Evolutionary conservation across 371 early-diverging fungal genomes (phyloP).

Genomic region (Syncephalastrum monosporum): DNA sequence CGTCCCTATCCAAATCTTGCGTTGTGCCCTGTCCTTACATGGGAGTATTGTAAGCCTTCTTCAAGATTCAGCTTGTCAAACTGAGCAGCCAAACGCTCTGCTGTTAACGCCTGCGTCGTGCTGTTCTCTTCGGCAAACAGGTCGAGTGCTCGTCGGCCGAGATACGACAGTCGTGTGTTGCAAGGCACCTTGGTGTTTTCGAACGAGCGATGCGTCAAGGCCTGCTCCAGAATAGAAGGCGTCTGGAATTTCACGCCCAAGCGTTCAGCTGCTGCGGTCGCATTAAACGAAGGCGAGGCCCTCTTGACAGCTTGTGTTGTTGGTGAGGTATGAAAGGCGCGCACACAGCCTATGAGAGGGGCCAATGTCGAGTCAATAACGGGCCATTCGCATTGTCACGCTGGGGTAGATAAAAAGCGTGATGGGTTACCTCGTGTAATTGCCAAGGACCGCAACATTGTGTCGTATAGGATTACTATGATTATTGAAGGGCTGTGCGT

Average conservation of each 20-base stretch:
- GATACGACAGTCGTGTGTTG: slow-evolving; percentile 65
- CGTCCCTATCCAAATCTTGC: no score
- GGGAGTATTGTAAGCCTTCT: slow-evolving; percentile 29
- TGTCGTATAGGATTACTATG: no score
- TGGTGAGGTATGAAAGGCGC: slow-evolving; percentile 3
- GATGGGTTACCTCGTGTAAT: no score
- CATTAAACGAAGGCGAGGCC: slow-evolving; percentile 14
- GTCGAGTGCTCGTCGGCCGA: slow-evolving; percentile 52
- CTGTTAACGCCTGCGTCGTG: slow-evolving; percentile 10
- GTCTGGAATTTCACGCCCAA: slow-evolving; percentile 49
- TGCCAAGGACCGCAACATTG: no score
- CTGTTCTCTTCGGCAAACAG: slow-evolving; percentile 29
- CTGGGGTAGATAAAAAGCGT: neutral
- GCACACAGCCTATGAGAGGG: no score
- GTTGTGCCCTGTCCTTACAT: slow-evolving; percentile 21
- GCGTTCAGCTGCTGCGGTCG: slow-evolving; percentile 10
- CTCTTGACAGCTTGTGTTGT: slow-evolving; percentile 1
- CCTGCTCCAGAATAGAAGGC: slow-evolving; percentile 50
- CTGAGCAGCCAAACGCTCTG: slow-evolving; percentile 15
- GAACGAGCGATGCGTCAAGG: slow-evolving; percentile 74
- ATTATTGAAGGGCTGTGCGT: no score
- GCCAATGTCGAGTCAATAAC: slow-evolving; percentile 2
- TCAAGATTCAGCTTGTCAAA: slow-evolving; percentile 37
- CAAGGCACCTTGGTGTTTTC: slow-evolving; percentile 56
- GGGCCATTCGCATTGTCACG: neutral